These are phyloP conservation scores for Trypanosoma melophagium DNA, from an alignment of 208 protist species.

Conservation along the genomic window DNA sequence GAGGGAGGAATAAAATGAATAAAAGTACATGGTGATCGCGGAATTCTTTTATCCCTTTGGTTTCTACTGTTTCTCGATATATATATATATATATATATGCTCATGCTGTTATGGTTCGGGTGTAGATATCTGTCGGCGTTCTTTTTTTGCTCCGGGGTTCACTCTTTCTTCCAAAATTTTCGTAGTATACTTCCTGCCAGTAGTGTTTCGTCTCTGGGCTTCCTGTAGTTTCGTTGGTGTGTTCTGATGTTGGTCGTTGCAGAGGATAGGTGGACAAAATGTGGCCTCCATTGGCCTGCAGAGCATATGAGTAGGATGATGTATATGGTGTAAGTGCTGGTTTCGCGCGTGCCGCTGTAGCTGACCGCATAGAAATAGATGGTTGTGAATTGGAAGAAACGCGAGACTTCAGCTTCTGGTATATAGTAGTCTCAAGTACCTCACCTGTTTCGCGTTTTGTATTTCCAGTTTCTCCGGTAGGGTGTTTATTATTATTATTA, in stretches of 20 bases:
- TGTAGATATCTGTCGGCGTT: neutral
- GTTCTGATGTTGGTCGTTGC: neutral
- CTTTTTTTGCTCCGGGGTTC: neutral
- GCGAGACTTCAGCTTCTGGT: too few species aligned
- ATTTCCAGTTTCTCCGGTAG: neutral
- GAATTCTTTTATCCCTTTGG: neutral
- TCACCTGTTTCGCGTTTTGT: neutral
- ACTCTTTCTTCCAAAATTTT: constrained; percentile 16
- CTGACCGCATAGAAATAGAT: constrained; percentile 1
- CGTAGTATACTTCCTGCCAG: neutral
- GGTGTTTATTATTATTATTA: too few species aligned
- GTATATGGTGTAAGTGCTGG: constrained; percentile 8
- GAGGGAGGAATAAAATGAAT: too few species aligned
- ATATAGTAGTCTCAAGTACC: too few species aligned
- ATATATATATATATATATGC: too few species aligned
- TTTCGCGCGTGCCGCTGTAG: constrained; percentile 1
- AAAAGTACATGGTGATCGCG: too few species aligned
- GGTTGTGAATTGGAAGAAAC: neutral
- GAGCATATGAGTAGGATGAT: constrained; percentile 3
- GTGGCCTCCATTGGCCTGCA: constrained; percentile 11
- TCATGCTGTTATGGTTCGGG: neutral
- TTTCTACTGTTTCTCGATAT: neutral
- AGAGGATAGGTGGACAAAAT: constrained; percentile 15
- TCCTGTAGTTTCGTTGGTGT: neutral
- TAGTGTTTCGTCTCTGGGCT: neutral